Conservation (phyloP, 768 basidiomycete species). For the Termitomyces sp. region DNA sequence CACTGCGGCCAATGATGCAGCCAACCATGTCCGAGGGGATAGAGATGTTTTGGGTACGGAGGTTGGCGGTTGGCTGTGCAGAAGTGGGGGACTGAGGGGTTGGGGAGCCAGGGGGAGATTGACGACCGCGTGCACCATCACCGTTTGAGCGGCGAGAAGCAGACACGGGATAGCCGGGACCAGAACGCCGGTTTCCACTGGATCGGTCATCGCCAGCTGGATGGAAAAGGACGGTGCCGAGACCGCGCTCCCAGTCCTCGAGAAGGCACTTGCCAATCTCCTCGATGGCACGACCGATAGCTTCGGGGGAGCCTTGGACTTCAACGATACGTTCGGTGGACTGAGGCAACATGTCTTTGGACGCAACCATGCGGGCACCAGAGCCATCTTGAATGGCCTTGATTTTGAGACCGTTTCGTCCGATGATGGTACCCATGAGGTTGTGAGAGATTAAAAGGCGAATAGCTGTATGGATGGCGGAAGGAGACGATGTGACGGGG, state of each 20-base stretch:
- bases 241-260: constrained; percentile 94
- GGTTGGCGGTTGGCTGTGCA: constrained; percentile 62
- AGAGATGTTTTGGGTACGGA: constrained; percentile 98
- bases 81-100: constrained; percentile 43
- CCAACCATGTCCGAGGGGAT: constrained; percentile 99
- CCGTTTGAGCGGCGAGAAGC: constrained; percentile 62
- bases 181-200: constrained; percentile 38
- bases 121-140: constrained; percentile 41
- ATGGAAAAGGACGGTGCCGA: constrained; percentile 94
- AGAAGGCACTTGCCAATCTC: constrained; percentile 94
- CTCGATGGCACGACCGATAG: constrained; percentile 88
- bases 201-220: constrained; percentile 78
- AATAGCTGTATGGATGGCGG: constrained; percentile 82
- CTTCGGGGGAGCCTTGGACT: constrained; percentile 89
- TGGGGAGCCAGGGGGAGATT: constrained; percentile 44
- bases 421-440: constrained; percentile 98
- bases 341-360: constrained; percentile 98
- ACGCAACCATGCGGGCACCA: constrained; percentile 96
- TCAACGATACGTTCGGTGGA: constrained; percentile 99
- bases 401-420: constrained; percentile 94
- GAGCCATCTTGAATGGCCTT: constrained; percentile 97
- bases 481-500: constrained; percentile 59
- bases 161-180: constrained; percentile 41
- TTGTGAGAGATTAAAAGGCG: constrained; percentile 98
- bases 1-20: constrained; percentile 92